Base-by-base conservation (phyloP, 2,329 filamentous ascomycete species). In the Monilinia polystroma region DNA sequence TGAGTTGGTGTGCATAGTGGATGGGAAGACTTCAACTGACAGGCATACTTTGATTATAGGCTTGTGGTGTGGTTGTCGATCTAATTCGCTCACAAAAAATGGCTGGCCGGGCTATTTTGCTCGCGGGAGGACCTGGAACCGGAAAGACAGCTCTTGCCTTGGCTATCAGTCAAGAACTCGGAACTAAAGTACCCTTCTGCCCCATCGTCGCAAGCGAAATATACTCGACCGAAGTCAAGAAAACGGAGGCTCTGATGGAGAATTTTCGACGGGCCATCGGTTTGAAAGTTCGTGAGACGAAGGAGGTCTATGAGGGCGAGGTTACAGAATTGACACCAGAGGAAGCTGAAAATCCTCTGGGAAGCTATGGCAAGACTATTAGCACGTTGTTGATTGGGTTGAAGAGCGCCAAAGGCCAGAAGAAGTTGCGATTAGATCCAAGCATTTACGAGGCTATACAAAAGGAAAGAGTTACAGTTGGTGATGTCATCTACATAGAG, bases 381-480 rank as follows among this genome's bases (percentile, higher is more conserved):
- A 95, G 92, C 79, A 96, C 96, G 73, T 84, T 99, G 66, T 84
- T 98, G 76, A 95, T 99, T 76, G 94, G 93, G 14, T 81, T 99
- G 73, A 97, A 98, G 84, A 96, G 93, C 74, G 92, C 92, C 67
- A 94, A 93, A 81, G 95, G 95, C 29, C 96, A 96, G 75, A 99
- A 99, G 87, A 98, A 98, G 84, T 85, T 99, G 73, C 89, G 95
- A 56, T 84, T 99, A 63, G 95, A 99, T 78, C 95, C 95, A 12
- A 97, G 93, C 80, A 98, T 99, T 80, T 99, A 98, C 83, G 95
- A 99, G 81, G 95, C 95, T 3, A 97, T 99, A 75, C 95, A 98
- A 78, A 98, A 98, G 82, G 95, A 99, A 84, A 87, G 93, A 70
- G 95, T 99, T 53, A 91, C 93, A 3, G 89, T 98, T 55, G 95